Percentiles rank a stretch among this genome's conserved stretches.
These are phyloP conservation scores for Secale cereale DNA, from an alignment of 176 grass and related monocot genomes.

Conservation along the genomic window DNA sequence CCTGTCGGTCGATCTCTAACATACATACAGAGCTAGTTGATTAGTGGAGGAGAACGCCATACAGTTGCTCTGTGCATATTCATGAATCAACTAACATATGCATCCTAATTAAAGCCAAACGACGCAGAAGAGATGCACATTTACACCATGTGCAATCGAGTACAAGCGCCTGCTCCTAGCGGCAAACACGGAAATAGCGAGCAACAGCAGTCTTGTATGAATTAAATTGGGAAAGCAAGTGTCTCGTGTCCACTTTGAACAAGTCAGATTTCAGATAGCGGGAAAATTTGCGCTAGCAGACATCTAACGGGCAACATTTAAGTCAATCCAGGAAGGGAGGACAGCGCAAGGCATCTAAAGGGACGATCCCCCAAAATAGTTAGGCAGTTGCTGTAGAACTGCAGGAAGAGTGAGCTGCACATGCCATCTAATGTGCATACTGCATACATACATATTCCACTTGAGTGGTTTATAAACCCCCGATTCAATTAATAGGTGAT, in stretches of 20 bases:
- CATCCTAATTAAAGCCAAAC: slow-evolving; percentile 35
- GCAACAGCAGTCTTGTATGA: slow-evolving; percentile 16
- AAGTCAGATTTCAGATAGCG: slow-evolving; percentile 11
- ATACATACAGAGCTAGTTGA: slow-evolving; percentile 21
- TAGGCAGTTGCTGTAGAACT: background rate
- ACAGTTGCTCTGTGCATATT: slow-evolving; percentile 31
- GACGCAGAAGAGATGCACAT: background rate
- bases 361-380: background rate
- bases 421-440: background rate
- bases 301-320: background rate
- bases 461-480: background rate
- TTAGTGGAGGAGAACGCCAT: background rate
- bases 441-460: background rate
- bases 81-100: slow-evolving; percentile 36
- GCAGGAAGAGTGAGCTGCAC: background rate
- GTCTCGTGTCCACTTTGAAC: slow-evolving; percentile 14
- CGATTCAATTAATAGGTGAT: background rate
- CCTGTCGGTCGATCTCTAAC: slow-evolving; percentile 20
- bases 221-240: background rate
- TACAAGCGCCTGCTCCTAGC: background rate
- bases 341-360: background rate
- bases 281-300: background rate
- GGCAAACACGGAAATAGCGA: slow-evolving; percentile 6
- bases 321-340: slow-evolving; percentile 2
- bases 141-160: background rate